A percentile compares a stretch with the other conserved stretches of the same genome.
These are phyloP conservation scores for Cadophora sp. DNA, from an alignment of 2,329 filamentous ascomycete species.

Conservation along the genomic window DNA sequence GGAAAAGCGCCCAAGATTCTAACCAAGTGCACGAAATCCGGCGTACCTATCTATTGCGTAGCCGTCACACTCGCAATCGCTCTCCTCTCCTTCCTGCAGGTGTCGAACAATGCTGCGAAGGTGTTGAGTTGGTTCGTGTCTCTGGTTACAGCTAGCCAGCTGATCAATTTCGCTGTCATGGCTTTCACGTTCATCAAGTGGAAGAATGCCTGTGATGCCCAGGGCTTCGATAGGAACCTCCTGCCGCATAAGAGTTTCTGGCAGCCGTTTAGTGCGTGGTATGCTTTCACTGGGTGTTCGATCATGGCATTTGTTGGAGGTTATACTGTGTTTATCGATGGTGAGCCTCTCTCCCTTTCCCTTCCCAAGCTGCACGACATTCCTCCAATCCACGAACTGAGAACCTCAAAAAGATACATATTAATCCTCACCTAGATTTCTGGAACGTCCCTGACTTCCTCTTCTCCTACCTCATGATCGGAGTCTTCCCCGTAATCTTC, in stretches of 20 bases:
- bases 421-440: background rate
- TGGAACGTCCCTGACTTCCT: slow-evolving; percentile 68
- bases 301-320: slow-evolving; percentile 68
- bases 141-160: slow-evolving; percentile 59
- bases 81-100: slow-evolving; percentile 66
- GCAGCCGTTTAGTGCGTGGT: slow-evolving; percentile 64
- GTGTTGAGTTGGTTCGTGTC: slow-evolving; percentile 69
- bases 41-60: slow-evolving; percentile 68
- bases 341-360: slow-evolving; percentile 24
- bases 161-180: slow-evolving; percentile 61
- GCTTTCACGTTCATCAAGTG: slow-evolving; percentile 65
- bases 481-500: slow-evolving; percentile 64
- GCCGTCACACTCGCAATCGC: slow-evolving; percentile 61
- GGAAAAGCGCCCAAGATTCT: slow-evolving; percentile 69
- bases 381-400: too few relatives aligned
- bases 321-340: slow-evolving; percentile 65
- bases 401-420: background rate
- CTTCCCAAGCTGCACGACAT: too few relatives aligned
- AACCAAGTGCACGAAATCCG: slow-evolving; percentile 63
- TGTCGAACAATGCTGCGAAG: slow-evolving; percentile 60
- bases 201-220: slow-evolving; percentile 55
- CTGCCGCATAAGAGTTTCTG: slow-evolving; percentile 59
- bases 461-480: slow-evolving; percentile 66
- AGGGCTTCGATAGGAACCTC: slow-evolving; percentile 51
- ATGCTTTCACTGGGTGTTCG: slow-evolving; percentile 58